Evolutionary conservation across 768 basidiomycete species (phyloP).

Genomic region (Xanthoconium stramineum): DNA sequence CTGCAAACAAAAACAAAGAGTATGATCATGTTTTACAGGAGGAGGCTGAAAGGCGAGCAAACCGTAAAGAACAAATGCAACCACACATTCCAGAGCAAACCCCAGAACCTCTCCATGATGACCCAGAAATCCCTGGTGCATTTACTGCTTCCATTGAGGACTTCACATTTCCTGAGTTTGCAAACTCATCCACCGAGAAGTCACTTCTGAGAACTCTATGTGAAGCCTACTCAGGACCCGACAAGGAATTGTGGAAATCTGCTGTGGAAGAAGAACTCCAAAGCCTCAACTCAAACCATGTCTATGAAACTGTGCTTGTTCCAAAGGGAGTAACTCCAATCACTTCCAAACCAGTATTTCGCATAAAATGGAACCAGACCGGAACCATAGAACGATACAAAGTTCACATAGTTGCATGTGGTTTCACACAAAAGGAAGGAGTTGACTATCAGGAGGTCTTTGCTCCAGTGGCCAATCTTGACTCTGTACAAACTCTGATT

Average conservation of each 20-base stretch:
- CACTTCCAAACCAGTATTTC: constrained; percentile 1
- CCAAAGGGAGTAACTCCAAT: neutral
- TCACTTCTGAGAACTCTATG: no score
- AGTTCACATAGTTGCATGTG: neutral
- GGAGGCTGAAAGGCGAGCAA: no score
- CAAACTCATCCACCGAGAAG: no score
- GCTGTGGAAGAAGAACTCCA: neutral
- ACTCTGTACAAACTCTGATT: neutral
- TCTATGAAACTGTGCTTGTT: neutral
- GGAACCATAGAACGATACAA: neutral
- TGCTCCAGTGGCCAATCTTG: constrained; percentile 2
- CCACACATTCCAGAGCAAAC: no score
- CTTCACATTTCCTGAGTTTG: no score
- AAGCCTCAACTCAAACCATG: neutral
- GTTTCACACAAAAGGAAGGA: constrained; percentile 1
- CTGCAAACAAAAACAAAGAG: no score
- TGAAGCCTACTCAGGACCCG: neutral
- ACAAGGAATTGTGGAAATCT: neutral
- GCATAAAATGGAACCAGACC: neutral
- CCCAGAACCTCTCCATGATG: no score
- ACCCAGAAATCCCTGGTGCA: no score
- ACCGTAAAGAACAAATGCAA: no score
- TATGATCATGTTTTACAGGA: no score
- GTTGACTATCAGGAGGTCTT: constrained; percentile 4
- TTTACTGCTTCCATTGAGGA: no score